A percentile compares a stretch with the other conserved stretches of the same genome.
Evolutionary conservation across 2,329 filamentous ascomycete species (phyloP).

Genomic region (Trichoderma sp.): DNA sequence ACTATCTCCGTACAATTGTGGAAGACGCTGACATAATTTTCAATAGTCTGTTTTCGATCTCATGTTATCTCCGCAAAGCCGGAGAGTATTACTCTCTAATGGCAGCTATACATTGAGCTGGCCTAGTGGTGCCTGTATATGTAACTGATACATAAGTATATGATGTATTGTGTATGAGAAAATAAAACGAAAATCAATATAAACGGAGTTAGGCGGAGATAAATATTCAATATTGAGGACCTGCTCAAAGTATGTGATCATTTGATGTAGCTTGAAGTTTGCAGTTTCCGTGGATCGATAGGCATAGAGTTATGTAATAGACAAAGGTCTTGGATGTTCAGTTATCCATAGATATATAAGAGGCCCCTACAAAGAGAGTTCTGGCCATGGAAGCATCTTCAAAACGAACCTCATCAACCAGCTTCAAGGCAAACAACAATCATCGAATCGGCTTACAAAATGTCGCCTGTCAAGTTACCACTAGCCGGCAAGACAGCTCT

Average conservation of each 20-base stretch:
- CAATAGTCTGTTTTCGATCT: neutral
- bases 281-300: neutral
- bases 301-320: neutral
- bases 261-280: neutral
- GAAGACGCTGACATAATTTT: neutral
- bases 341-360: neutral
- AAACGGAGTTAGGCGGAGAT: neutral
- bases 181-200: neutral
- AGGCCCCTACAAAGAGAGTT: neutral
- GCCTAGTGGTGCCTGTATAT: no score
- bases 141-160: neutral
- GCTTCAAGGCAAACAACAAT: neutral
- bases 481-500: constrained; percentile 5
- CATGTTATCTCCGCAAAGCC: constrained; percentile 3
- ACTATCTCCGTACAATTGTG: neutral
- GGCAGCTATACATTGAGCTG: no score
- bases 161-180: neutral
- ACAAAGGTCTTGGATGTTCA: neutral
- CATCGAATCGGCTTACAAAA: neutral
- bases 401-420: neutral
- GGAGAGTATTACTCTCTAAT: neutral
- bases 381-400: neutral
- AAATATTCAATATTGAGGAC: neutral
- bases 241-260: neutral
- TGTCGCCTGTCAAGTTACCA: neutral